These are phyloP conservation scores for Mycena rebaudengoi DNA, from an alignment of 768 basidiomycete species.

Conservation along the genomic window DNA sequence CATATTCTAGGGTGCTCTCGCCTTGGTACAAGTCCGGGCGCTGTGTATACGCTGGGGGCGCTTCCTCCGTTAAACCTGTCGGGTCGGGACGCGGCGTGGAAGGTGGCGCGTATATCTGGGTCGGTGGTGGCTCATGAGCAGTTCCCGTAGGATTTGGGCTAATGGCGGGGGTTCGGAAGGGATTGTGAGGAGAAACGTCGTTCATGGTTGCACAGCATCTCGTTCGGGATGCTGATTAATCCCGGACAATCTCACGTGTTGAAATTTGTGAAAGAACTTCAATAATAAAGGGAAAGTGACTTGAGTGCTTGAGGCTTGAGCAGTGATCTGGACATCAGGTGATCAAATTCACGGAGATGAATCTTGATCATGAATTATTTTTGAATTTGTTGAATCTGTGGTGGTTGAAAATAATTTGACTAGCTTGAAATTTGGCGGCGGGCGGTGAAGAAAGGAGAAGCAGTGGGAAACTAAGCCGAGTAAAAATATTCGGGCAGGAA, in stretches of 20 bases:
- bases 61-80: slow-evolving; percentile 53
- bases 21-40: slow-evolving; percentile 60
- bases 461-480: too few species aligned
- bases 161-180: slow-evolving; percentile 40
- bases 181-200: slow-evolving; percentile 35
- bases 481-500: too few species aligned
- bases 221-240: neutral
- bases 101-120: neutral
- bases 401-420: too few species aligned
- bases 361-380: too few species aligned
- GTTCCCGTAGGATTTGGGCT: slow-evolving; percentile 41
- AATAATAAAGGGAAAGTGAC: too few species aligned
- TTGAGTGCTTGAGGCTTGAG: too few species aligned
- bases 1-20: slow-evolving; percentile 69
- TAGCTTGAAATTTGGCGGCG: too few species aligned
- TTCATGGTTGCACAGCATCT: slow-evolving; percentile 4
- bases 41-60: slow-evolving; percentile 77
- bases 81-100: slow-evolving; percentile 3
- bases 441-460: too few species aligned
- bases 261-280: neutral
- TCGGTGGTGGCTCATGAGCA: slow-evolving; percentile 7
- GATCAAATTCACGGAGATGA: too few species aligned
- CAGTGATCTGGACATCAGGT: too few species aligned
- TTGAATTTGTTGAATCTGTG: too few species aligned
- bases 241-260: neutral